Percentiles rank a stretch among this genome's conserved stretches.
phyloP scores from a whole-genome alignment of 306 rosid genomes.

The Quillaja saponaria region DNA sequence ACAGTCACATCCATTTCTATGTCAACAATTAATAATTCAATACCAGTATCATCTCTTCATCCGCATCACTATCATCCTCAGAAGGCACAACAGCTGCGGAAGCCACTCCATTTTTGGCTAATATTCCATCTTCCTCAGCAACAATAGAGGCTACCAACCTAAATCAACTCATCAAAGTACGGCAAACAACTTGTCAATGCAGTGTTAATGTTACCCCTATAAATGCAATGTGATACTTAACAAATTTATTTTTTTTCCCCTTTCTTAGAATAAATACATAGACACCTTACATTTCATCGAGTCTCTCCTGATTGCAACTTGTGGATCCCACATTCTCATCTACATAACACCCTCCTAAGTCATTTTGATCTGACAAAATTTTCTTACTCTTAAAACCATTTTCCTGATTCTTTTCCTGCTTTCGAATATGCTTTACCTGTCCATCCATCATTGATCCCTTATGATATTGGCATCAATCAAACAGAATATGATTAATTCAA shows the following conservation, averaged over 20 bases:
- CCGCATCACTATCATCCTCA: slow-evolving; percentile 49
- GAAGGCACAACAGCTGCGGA: slow-evolving; percentile 39
- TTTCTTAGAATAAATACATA: slow-evolving; percentile 24
- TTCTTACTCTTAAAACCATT: no score
- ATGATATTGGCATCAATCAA: no score
- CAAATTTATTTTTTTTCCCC: neutral
- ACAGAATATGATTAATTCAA: no score
- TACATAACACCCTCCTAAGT: no score
- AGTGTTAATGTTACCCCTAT: no score
- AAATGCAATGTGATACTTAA: no score
- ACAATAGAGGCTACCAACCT: slow-evolving; percentile 89
- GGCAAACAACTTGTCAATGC: no score
- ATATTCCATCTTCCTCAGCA: slow-evolving; percentile 62
- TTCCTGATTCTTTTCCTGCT: no score
- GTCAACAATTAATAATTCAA: slow-evolving; percentile 20
- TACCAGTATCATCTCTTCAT: slow-evolving; percentile 76
- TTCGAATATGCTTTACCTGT: no score
- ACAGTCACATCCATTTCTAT: slow-evolving; percentile 14
- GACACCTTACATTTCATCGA: slow-evolving; percentile 72
- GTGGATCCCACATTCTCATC: slow-evolving; percentile 10
- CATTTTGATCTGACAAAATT: no score
- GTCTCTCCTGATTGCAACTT: slow-evolving; percentile 55
- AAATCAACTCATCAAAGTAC: no score
- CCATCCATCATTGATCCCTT: no score
- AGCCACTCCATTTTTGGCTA: slow-evolving; percentile 36